A percentile compares a stretch with the other conserved stretches of the same genome.
Conservation (phyloP, 495 filamentous ascomycete genomes). For the Delitschia confertaspora region DNA sequence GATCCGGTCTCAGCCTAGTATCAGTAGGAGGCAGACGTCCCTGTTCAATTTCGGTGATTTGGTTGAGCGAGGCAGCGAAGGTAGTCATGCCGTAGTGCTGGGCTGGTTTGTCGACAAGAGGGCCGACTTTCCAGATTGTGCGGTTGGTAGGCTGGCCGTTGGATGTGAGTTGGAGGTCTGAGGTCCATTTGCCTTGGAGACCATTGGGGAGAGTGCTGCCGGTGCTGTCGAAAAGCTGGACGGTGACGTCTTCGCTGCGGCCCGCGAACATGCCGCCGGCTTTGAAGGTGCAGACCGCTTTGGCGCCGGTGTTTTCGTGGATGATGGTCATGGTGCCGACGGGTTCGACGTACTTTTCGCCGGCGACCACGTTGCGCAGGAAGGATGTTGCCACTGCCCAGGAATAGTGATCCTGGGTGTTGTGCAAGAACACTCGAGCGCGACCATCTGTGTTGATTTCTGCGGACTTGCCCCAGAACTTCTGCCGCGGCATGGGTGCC, state of each 20-base stretch:
- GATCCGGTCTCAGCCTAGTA: constrained; percentile 77
- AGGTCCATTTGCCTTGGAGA: constrained; percentile 77
- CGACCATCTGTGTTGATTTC: constrained; percentile 89
- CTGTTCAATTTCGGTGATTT: constrained; percentile 73
- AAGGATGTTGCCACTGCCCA: constrained; percentile 82
- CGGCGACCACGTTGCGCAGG: constrained; percentile 90
- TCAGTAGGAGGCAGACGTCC: constrained; percentile 69
- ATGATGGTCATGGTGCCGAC: constrained; percentile 75
- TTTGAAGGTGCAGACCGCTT: constrained; percentile 77
- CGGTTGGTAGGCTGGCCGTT: constrained; percentile 44
- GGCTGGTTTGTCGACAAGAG: constrained; percentile 63
- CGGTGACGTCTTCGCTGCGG: constrained; percentile 77
- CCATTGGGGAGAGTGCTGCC: constrained; percentile 53
- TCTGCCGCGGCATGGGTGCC: constrained; percentile 78
- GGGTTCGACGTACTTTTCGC: constrained; percentile 96
- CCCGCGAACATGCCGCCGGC: constrained; percentile 93
- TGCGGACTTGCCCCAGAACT: constrained; percentile 96
- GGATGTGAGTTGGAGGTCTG: constrained; percentile 51
- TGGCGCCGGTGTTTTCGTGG: constrained; percentile 72
- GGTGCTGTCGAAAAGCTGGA: constrained; percentile 57
- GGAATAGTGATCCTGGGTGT: constrained; percentile 65
- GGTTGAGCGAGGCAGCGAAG: constrained; percentile 81
- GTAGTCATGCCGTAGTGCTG: constrained; percentile 77
- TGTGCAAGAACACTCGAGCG: constrained; percentile 62
- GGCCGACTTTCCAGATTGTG: constrained; percentile 63